Evolutionary conservation across 139 green algal genomes (phyloP), one percentile per base, ranked within the genome.

Genomic region (Coccomyxa sp.): DNA sequence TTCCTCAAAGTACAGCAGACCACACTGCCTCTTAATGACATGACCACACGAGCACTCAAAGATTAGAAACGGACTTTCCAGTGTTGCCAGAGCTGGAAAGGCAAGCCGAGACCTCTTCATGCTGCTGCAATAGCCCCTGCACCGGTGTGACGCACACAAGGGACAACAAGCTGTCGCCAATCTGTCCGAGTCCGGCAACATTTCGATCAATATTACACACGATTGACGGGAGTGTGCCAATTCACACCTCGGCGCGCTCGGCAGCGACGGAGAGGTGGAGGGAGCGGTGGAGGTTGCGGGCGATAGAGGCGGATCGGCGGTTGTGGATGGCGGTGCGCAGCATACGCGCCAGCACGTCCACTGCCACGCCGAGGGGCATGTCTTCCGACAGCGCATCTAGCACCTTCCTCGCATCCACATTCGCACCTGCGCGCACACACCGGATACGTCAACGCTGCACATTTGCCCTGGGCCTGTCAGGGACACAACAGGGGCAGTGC

Each of bases 291-390:
- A 88, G 82, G 63, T 38, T 59, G 28, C 79, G 77, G 28, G 81
- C 60, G 15, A 92, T 58, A 0, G 14, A 30, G 1, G 82, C 87
- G 51, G 90, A 81, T 12, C 94, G 83, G 74, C 83, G 87, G n/a
- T 88, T 83, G 86, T 97, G 94, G 79, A 89, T 83, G 38, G 88
- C 82, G 21, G 92, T 88, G 10, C 87, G 81, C 71, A 96, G 76
- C 88, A 96, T 90, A n/a, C 82, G 88, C 1, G 82, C 84, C 68
- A 97, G 74, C 28, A 90, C 88, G 23, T 79, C 77, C 0, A 86
- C 76, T 0, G 90, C 93, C 23, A 91, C 58, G n/a, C 86, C 79
- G 80, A 97, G 86, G 15, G 92, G 90, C 91, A 95, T 95, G 74
- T 82, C 82, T 59, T 89, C 85, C 7, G 86, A 82, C 80, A 96